A percentile compares a stretch with the other conserved stretches of the same genome.
These are phyloP conservation scores for Smallanthus sonchifolius DNA, from an alignment of 129 eudicot genomes.

Conservation along the genomic window DNA sequence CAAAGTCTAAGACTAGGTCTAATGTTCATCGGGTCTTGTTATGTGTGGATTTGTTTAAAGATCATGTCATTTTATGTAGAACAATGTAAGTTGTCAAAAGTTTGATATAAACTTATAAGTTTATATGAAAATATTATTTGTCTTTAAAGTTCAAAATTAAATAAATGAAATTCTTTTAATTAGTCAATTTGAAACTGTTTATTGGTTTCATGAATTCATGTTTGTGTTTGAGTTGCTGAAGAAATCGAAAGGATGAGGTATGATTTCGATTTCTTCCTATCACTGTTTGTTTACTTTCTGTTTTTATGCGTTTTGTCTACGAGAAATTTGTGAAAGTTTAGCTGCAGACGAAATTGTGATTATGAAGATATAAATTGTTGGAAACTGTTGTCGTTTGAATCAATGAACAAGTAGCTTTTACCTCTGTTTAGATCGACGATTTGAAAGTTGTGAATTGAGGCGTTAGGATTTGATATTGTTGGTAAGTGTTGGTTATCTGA, in stretches of 20 bases:
- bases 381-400: not conserved
- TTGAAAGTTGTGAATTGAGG: too few relatives aligned
- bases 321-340: not conserved
- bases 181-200: not conserved
- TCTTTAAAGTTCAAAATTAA: too few relatives aligned
- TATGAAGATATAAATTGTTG: not conserved
- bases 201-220: not conserved
- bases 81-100: too few relatives aligned
- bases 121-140: too few relatives aligned
- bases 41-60: too few relatives aligned
- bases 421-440: not conserved
- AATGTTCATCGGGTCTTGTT: too few relatives aligned
- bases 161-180: too few relatives aligned
- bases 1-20: too few relatives aligned
- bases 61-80: too few relatives aligned
- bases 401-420: not conserved
- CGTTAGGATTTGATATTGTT: not conserved
- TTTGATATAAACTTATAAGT: too few relatives aligned
- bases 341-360: not conserved
- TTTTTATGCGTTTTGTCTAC: not conserved
- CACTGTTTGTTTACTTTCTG: not conserved
- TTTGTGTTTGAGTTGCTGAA: not conserved
- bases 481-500: too few relatives aligned
- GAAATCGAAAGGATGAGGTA: conserved; percentile 2
- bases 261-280: not conserved